Base-by-base conservation (phyloP, 345 rosid species). In the Kandelia obovata region DNA sequence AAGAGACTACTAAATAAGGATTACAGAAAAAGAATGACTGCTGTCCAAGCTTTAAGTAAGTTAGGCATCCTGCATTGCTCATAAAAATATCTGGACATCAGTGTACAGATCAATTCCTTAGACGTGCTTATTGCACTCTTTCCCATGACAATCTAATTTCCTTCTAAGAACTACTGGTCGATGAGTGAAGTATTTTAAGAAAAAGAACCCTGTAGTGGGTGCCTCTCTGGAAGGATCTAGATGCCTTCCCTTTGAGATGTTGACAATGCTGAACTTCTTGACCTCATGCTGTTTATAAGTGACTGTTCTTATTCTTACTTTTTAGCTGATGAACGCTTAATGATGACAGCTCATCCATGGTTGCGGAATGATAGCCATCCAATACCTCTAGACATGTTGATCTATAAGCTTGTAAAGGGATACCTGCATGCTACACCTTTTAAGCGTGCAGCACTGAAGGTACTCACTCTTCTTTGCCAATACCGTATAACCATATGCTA, bases 11-110 rank as follows among this genome's bases (percentile, higher is more conserved):
- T 92, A 70, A 96, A 85, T 78, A 96, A 96, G 86, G 99, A 96
- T 72, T 87, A 87, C 66, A 82, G 99, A 81, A 96, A 92, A 88
- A 84, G 99, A 87, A 89, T 96, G 94, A 92, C 98, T 28, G 96
- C 98, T 53, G 86, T 89, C 61, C 99, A 92, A 85, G 98, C 97
- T 70, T 81, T 92, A 72, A 75, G 98, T 96, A 88, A 80, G 85
- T 78, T 69, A 47, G 26, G 31, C 51, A 51, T 68, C 25, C 32
- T 47, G 4, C 60, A 57, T 60, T 61, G 16, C 37, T 21, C 62
- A 23, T 58, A 13, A 53, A 37, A 63, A 26, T 37, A 23, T 57
- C n/a, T 26, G 23, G 27, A 16, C 60, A 58, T 64, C 32, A 30
- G 6, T 30, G 8, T 2, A 59, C 8, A 15, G 26, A 47, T 25